Base-by-base conservation (phyloP, 2,329 filamentous ascomycete species). In the Didymella keratinophila region DNA sequence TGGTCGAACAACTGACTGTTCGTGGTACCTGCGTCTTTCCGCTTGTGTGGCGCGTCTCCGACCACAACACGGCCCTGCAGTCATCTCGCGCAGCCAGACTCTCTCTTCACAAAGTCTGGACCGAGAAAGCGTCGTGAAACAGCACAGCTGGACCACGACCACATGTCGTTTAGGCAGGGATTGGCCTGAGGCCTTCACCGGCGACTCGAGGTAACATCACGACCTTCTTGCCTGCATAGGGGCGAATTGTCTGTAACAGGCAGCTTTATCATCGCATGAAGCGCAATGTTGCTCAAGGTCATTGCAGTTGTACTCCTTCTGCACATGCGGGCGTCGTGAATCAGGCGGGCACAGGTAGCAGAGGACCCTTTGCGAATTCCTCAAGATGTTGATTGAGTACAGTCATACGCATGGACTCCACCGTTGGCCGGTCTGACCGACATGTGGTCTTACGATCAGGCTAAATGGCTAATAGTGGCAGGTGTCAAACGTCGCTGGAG, bases 21-120 rank as follows among this genome's bases (percentile, higher is more conserved):
- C 50, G 67, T 72, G 64, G 66, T 60, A 72, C 70, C 61, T 60
- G 67, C 67, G 52, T 65, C 65, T 63, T 63, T 59, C 67, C 68
- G 62, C 42, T 63, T 53, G 63, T 63, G 59, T 64, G 63, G 56
- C 59, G 52, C 54, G 42, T 34, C 30, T 48, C 43, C 16, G 45
- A 54, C 45, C 56, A 58, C 41, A 54, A 58, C 56, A 58, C 46
- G 45, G 45, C 41, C 23, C 12, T 21, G 32, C 18, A 50, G n/a
- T 50, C 39, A 54, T 50, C 39, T 54, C 39, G 39, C 49, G 27
- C 56, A 58, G 39, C 36, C 44, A 49, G 45, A 46, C 45, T 49
- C 37, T 41, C 37, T 41, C 36, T 12, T 39, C 18, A 10, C 36
- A 39, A 41, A 41, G 46, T 51, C 56, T 58, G 51, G 41, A 51